Evolutionary conservation across 108 stramenopile genomes (phyloP).

Genomic region (Skeletonema menzelii): DNA sequence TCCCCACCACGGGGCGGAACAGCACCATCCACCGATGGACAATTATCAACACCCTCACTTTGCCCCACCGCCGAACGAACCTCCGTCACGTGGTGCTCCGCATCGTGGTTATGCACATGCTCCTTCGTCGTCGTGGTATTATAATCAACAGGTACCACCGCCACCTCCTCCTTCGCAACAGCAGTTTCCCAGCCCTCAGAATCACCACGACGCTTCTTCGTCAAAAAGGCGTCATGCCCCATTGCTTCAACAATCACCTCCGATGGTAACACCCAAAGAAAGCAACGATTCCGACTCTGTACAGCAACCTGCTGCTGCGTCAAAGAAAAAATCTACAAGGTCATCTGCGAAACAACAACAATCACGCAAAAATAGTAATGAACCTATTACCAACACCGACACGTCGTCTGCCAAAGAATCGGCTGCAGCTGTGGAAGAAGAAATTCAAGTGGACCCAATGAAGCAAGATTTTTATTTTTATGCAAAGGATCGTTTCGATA

Average conservation of each 20-base stretch:
- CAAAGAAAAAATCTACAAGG: constrained; percentile 16
- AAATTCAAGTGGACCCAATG: constrained; percentile 72
- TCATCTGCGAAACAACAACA: constrained; percentile 5
- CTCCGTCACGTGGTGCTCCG: not conserved
- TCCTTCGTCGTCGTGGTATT: not conserved
- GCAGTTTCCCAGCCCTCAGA: not conserved
- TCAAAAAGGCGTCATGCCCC: not conserved
- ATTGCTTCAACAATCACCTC: constrained; percentile 13
- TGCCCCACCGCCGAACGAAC: constrained; percentile 1
- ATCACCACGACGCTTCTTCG: not conserved
- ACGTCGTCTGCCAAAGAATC: constrained; percentile 15
- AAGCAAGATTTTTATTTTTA: constrained; percentile 87
- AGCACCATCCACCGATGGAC: not conserved
- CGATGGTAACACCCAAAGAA: constrained; percentile 28
- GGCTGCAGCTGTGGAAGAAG: constrained; percentile 26
- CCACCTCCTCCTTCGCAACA: not conserved
- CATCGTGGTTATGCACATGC: constrained; percentile 3
- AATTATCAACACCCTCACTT: not conserved
- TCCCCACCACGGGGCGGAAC: constrained; percentile 1
- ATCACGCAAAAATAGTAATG: constrained; percentile 18
- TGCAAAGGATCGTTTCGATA: constrained; percentile 50
- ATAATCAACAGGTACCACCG: not conserved
- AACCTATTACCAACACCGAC: constrained; percentile 3
- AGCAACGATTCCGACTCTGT: constrained; percentile 26
- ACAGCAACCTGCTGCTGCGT: not conserved